Base-by-base conservation (phyloP, 2,329 filamentous ascomycete genomes). In the Aspergillus sp. region DNA sequence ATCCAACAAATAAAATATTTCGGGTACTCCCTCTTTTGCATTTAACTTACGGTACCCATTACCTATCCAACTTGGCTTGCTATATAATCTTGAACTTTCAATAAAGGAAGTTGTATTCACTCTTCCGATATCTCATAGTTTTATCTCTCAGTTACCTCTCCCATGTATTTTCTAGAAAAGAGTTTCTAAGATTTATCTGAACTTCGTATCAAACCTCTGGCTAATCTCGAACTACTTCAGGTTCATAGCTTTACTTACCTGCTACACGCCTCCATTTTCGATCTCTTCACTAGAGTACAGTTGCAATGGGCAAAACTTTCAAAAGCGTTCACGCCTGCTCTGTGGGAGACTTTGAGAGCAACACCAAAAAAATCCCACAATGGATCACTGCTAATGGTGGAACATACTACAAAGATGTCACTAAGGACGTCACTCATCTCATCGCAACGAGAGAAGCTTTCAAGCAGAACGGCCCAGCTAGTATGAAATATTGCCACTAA, bases 321-420 rank as follows among this genome's bases (percentile, higher is more conserved):
- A 77, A 77, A 13, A 76, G 77, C 1, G 71, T 83, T 34, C 74
- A 81, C 48, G 79, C 91, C 18, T 82, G 85, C 20, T 72, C 82
- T 0, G 83, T 81, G 0, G 88, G 88, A 4, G 77, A 82, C 2
- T 83, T 90, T 4, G 79, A 80, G 0, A 75, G 74, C 1, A 78
- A 76, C 1, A 73, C 80, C 2, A 77, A 82, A 1, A 83, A 89
- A 42, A 80, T 95, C 36, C 80, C 80, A 36, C 76, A 78, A 39
- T 96, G 90, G 90, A 80, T 90, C 9, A 76, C 77, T 4, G 68
- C 78, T 4, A 84, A 89, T 57, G 85, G 84, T 6, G 91, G 89
- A 1, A 71, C 56, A 1, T 88, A 86, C 68, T 74, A 76, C 0
- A 69, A 76, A 1, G 74, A 78, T 0, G 73, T 91, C 17, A 78